A percentile compares a stretch with the other conserved stretches of the same genome.
These are phyloP conservation scores for Fabrea salina DNA, from an alignment of 169 alveolate species.

Conservation along the genomic window DNA sequence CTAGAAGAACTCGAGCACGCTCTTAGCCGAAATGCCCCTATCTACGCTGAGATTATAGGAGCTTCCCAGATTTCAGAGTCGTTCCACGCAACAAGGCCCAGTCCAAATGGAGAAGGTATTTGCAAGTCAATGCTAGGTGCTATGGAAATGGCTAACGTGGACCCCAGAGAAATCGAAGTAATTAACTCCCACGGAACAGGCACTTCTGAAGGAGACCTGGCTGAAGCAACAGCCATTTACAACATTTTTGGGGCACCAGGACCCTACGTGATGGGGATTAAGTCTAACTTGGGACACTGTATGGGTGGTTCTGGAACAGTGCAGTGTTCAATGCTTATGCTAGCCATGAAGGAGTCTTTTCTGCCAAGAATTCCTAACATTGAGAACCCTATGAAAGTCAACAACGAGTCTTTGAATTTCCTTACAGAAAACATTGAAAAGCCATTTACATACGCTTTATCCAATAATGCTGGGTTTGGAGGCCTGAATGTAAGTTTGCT, in stretches of 20 bases:
- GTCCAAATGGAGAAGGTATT: conserved; percentile 50
- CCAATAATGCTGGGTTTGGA: conserved; percentile 23
- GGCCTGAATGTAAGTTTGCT: conserved; percentile 11
- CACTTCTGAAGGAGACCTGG: conserved; percentile 60
- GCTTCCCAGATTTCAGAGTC: conserved; percentile 32
- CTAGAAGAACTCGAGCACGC: conserved; percentile 18
- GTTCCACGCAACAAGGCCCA: conserved; percentile 54
- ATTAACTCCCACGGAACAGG: conserved; percentile 64
- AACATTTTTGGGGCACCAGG: conserved; percentile 23
- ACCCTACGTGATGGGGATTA: too few relatives aligned
- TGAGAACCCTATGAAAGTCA: too few relatives aligned
- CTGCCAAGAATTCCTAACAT: too few relatives aligned
- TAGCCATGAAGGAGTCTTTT: too few relatives aligned
- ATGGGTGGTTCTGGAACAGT: too few relatives aligned
- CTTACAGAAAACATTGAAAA: too few relatives aligned
- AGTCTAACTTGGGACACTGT: too few relatives aligned
- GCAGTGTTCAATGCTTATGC: too few relatives aligned
- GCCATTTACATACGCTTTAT: too few relatives aligned
- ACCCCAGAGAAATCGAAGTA: conserved; percentile 34
- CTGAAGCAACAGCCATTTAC: conserved; percentile 48
- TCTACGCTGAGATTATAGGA: neutral
- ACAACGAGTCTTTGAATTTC: too few relatives aligned
- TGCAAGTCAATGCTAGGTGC: conserved; percentile 44
- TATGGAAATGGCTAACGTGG: conserved; percentile 45
- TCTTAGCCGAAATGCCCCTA: neutral